phyloP scores from a whole-genome alignment of 108 stramenopile species.

The Discostella stelligeroides region DNA sequence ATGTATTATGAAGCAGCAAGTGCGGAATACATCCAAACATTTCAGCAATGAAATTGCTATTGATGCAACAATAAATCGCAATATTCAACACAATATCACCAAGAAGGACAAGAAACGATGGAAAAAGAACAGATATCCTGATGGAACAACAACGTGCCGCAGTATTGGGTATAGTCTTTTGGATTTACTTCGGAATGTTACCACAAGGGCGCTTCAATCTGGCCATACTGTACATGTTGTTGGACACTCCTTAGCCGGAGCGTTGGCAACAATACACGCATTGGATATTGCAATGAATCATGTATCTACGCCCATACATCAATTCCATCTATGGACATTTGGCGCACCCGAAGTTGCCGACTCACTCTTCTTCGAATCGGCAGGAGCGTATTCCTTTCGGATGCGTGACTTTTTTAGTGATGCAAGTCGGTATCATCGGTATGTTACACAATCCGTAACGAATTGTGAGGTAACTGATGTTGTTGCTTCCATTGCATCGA shows the following conservation, averaged over 20 bases:
- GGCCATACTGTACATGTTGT: constrained; percentile 50
- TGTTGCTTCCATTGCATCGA: constrained; percentile 16
- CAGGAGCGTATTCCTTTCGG: constrained; percentile 17
- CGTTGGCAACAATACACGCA: constrained; percentile 47
- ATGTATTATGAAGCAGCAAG: constrained; percentile 19
- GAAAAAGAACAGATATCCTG: neutral
- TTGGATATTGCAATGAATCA: constrained; percentile 50
- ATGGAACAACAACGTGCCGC: constrained; percentile 4
- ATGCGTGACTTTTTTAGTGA: constrained; percentile 36
- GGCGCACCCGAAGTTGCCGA: constrained; percentile 61
- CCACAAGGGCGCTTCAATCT: constrained; percentile 28
- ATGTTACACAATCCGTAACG: constrained; percentile 22
- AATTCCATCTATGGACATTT: constrained; percentile 53
- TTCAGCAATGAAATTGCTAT: neutral
- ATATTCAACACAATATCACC: neutral
- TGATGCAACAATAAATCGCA: neutral
- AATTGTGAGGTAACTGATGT: constrained; percentile 26
- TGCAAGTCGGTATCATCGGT: constrained; percentile 25
- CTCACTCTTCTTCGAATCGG: constrained; percentile 41
- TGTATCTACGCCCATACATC: constrained; percentile 17
- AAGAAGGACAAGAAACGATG: constrained; percentile 6
- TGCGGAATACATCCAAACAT: constrained; percentile 1
- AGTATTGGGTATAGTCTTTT: constrained; percentile 31
- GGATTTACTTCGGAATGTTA: constrained; percentile 33
- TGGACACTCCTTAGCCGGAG: constrained; percentile 55